Evolutionary conservation across 345 rosid genomes (phyloP), one percentile per base, ranked within the genome.

Genomic region (Acer saccharum): DNA sequence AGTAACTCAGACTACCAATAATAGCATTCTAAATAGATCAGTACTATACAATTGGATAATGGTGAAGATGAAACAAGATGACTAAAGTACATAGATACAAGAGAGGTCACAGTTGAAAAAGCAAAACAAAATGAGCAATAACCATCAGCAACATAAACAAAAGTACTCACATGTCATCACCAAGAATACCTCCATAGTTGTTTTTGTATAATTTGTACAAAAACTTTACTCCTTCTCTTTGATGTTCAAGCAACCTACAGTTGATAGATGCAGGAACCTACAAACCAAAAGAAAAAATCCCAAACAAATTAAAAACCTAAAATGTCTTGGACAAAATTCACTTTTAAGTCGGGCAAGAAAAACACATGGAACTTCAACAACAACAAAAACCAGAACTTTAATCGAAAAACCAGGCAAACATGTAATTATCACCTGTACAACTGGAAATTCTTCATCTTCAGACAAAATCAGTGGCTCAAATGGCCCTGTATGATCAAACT

Each of bases 101-200:
- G 46, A 62, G 17, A 68, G 16, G 10, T 64, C 57, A 50, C 43
- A 72, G 0, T 50, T 71, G 7, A 63, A 65, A 2, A 2, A 20
- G 17, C 13, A 66, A 2, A 35, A 32, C 8, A 21, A 64, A 54
- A 55, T 32, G 52, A 73, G 44, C 35, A 25, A 62, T 14, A 67
- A 69, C 27, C 57, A 46, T 43, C 17, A 21, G 57, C 20, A 55
- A 76, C 43, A 62, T 25, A 73, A 60, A 48, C 2, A 18, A 77
- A 65, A 14, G 39, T 71, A 86, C 94, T 84, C 84, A 95, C 99
- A 95, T 95, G 85, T 95, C 99, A 86, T 95, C 98, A 58, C 99
- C 99, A 73, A 94, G 97, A 81, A 94, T 81, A 39, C 98, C 99
- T 6, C 99, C 99, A 84, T 92, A 93, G 76, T 94, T 92, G 81